Percentiles rank a stretch among this genome's conserved stretches.
Evolutionary conservation across 2,329 filamentous ascomycete species (phyloP).

Genomic region (Talaromyces sp.): DNA sequence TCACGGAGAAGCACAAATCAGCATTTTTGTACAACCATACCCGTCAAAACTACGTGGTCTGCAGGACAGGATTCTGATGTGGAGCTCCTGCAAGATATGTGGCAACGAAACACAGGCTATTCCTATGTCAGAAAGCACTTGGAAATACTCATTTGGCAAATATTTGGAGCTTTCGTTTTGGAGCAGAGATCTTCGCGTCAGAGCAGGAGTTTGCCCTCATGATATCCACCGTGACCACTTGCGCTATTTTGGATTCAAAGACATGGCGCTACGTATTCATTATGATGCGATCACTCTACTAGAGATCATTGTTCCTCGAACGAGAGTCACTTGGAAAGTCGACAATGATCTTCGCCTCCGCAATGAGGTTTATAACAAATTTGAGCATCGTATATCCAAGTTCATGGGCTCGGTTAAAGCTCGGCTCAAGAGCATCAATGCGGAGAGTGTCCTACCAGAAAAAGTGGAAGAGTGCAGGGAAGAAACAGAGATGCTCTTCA

Average conservation of each 20-base stretch:
- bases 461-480: slow-evolving; percentile 74
- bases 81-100: slow-evolving; percentile 92
- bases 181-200: slow-evolving; percentile 72
- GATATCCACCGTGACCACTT: slow-evolving; percentile 90
- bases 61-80: slow-evolving; percentile 83
- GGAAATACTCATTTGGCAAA: slow-evolving; percentile 98
- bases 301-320: slow-evolving; percentile 86
- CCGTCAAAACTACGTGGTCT: slow-evolving; percentile 59
- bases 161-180: slow-evolving; percentile 97
- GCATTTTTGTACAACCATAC: slow-evolving; percentile 77
- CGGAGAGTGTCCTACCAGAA: slow-evolving; percentile 83
- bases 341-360: slow-evolving; percentile 88
- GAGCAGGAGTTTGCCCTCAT: slow-evolving; percentile 75
- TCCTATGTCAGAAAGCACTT: slow-evolving; percentile 88
- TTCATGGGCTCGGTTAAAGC: slow-evolving; percentile 85
- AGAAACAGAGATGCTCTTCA: slow-evolving; percentile 72
- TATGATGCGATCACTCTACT: slow-evolving; percentile 89
- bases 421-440: slow-evolving; percentile 79
- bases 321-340: slow-evolving; percentile 94
- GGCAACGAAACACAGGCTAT: slow-evolving; percentile 83
- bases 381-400: slow-evolving; percentile 72
- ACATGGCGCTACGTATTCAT: slow-evolving; percentile 80
- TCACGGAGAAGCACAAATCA: slow-evolving; percentile 89
- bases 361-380: slow-evolving; percentile 80
- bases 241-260: slow-evolving; percentile 83